Evolutionary conservation across 2,329 filamentous ascomycete species (phyloP), one percentile per base, ranked within the genome.

Genomic region (Venturia oleaginea): DNA sequence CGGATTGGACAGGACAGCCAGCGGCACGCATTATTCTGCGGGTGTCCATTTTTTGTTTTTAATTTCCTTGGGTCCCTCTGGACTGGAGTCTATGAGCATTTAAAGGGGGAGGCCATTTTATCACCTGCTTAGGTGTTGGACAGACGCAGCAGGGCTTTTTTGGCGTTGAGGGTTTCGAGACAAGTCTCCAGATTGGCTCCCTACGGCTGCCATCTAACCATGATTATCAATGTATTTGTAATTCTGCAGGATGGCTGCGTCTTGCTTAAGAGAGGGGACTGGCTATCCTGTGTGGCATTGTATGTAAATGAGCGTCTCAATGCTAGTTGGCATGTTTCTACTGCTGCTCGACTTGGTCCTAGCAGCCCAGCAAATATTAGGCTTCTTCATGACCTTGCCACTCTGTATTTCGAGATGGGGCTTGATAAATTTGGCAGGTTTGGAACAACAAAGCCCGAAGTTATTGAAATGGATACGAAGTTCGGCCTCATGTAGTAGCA

Each of bases 1-100:
- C 51, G 51, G 51, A 57, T 57, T 11, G 22, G 8, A 27, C n/a
- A 27, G 22, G 30, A 34, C 7, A 27, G 51, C 27, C 51, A 57
- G 30, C 34, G 27, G 30, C 27, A 57, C 30, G 30, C 51, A 27
- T 22, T 15, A 34, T 57, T 34, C 24, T n/a, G 2, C 51, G 7
- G 51, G 6, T 30, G 30, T 57, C 48, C 17, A 37, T 40, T 17
- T n/a, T 34, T 34, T 57, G n/a, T 24, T 13, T 57, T 57, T 34
- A 19, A 27, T 34, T 34, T 57, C 48, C 22, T 55, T 34, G 27
- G 17, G 27, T 57, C 30, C 34, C 51, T 57, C 30, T 32, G 24
- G 51, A 17, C 7, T n/a, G 51, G 51, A n/a, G 51, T 57, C 51
- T 34, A n/a, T 57, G 51, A 32, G 51, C 51, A 57, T 34, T 57